Evolutionary conservation across 2,329 filamentous ascomycete genomes (phyloP).

Genomic region (Aspergillus sergii): DNA sequence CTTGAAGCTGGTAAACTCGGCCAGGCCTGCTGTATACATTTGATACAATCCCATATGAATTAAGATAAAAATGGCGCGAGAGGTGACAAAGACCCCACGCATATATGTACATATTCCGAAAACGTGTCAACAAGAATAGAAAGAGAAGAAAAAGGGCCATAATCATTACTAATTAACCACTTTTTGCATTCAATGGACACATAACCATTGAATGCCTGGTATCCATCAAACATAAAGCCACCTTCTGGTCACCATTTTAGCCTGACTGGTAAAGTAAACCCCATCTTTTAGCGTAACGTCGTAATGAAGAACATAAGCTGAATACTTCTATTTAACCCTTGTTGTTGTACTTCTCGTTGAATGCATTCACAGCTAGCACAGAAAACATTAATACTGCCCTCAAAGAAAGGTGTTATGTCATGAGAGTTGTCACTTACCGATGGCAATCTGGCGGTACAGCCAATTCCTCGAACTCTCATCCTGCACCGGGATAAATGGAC

Average conservation of each 20-base stretch:
- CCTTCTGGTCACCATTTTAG: not conserved
- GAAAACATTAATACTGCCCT: slow-evolving; percentile 13
- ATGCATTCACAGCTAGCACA: slow-evolving; percentile 61
- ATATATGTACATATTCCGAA: not conserved
- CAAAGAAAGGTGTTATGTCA: not conserved
- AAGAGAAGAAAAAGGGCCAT: not conserved
- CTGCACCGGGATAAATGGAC: slow-evolving; percentile 91
- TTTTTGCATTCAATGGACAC: not conserved
- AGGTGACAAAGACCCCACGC: not conserved
- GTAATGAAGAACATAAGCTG: slow-evolving; percentile 3
- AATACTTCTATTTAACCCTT: slow-evolving; percentile 11
- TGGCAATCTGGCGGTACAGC: slow-evolving; percentile 67
- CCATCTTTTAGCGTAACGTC: slow-evolving; percentile 11
- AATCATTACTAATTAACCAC: not conserved
- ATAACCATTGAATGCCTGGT: not conserved
- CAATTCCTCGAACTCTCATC: slow-evolving; percentile 76
- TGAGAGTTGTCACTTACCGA: slow-evolving; percentile 45
- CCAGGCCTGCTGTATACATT: not conserved
- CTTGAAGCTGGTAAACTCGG: not conserved
- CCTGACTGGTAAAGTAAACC: not conserved
- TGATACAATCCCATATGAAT: not conserved
- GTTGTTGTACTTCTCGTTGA: slow-evolving; percentile 65
- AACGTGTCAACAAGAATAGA: not conserved
- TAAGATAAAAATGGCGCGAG: not conserved
- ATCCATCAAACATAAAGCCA: not conserved